phyloP scores from a whole-genome alignment of 345 rosid species.

The Combretum micranthum region DNA sequence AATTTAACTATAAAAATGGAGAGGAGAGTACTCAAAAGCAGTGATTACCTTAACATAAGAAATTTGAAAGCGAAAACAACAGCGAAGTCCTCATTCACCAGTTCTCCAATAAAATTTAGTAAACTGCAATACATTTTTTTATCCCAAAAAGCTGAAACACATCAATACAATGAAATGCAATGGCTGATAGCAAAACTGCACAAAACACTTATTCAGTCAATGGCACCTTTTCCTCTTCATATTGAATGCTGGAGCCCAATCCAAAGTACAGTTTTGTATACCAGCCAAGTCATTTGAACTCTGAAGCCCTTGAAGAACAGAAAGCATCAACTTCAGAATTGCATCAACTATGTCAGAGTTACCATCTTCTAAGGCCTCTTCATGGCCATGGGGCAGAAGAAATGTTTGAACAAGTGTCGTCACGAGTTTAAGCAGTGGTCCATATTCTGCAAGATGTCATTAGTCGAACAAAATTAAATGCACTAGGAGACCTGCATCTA shows the following conservation, averaged over 20 bases:
- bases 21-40: neutral
- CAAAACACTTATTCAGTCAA: conserved; percentile 6
- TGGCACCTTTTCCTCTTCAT: conserved; percentile 51
- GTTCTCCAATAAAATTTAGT: conserved; percentile 50
- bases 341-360: conserved; percentile 42
- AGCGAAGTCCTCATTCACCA: conserved; percentile 42
- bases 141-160: too few relatives aligned
- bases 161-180: neutral
- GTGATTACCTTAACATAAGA: conserved; percentile 51
- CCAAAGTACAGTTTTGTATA: conserved; percentile 29
- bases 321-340: conserved; percentile 55
- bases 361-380: conserved; percentile 25
- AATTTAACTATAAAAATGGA: neutral
- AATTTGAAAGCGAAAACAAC: conserved; percentile 42
- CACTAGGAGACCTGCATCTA: conserved; percentile 2
- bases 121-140: too few relatives aligned
- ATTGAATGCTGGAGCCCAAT: conserved; percentile 71
- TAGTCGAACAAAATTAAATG: neutral
- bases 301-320: conserved; percentile 46
- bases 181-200: conserved; percentile 1
- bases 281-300: conserved; percentile 26
- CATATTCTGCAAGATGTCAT: conserved; percentile 43
- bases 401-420: conserved; percentile 33
- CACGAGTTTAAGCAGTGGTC: conserved; percentile 37
- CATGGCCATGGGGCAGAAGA: conserved; percentile 24